Percentiles rank a stretch among this genome's conserved stretches.
Conservation (phyloP, 2,329 filamentous ascomycete genomes). For the Aspergillus sp. region DNA sequence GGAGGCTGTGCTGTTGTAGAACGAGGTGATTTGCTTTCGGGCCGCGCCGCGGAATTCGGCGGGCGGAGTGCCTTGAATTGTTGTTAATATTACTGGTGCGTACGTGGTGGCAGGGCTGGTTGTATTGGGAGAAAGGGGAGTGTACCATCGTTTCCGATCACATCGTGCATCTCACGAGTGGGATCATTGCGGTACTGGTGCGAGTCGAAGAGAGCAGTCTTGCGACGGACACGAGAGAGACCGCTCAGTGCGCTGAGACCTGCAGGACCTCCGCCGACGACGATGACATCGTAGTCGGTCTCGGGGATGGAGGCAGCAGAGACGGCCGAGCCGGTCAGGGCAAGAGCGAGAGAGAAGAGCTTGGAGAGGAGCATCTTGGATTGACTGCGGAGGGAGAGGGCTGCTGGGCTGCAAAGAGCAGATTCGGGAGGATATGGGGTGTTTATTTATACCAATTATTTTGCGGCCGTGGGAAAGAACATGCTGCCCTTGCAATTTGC, state of each 20-base stretch:
- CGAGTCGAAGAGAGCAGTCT: slow-evolving; percentile 58
- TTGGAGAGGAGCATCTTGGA: slow-evolving; percentile 19
- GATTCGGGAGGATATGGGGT: not conserved
- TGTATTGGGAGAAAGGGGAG: not conserved
- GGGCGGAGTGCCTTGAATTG: slow-evolving; percentile 51
- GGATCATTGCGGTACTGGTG: slow-evolving; percentile 57
- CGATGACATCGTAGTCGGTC: slow-evolving; percentile 54
- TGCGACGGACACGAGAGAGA: slow-evolving; percentile 58
- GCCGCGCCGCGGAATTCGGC: slow-evolving; percentile 56
- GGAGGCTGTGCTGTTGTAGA: slow-evolving; percentile 50
- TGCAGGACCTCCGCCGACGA: slow-evolving; percentile 59
- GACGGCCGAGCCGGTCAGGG: slow-evolving; percentile 20
- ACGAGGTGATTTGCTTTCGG: slow-evolving; percentile 48
- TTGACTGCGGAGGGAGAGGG: not conserved
- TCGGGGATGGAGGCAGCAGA: slow-evolving; percentile 24
- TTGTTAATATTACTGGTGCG: not conserved
- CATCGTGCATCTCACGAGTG: slow-evolving; percentile 62
- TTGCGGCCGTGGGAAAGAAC: not conserved
- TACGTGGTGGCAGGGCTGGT: not conserved
- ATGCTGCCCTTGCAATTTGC: no score
- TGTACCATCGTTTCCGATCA: slow-evolving; percentile 59
- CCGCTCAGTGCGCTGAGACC: slow-evolving; percentile 57
- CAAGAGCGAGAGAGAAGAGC: slow-evolving; percentile 24
- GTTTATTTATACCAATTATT: not conserved
- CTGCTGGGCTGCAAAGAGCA: not conserved